phyloP scores from a whole-genome alignment of 1,284 basidiomycete genomes.

The Fomitiporia mediterranea region DNA sequence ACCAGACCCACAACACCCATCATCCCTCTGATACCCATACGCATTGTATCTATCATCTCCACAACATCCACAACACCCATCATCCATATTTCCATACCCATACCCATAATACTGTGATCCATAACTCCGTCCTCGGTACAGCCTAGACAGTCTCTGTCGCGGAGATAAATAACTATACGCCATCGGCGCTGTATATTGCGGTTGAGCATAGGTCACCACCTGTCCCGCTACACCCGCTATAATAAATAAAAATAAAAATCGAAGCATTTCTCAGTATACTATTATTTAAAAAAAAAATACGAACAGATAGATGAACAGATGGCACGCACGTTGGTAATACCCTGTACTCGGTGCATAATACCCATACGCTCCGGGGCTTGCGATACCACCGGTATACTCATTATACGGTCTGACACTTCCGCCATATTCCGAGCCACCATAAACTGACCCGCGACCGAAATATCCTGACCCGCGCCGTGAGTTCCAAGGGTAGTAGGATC shows the following conservation, averaged over 20 bases:
- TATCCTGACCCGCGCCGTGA: conserved; percentile 1
- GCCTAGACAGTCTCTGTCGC: not conserved
- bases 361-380: not conserved
- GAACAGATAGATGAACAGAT: not conserved
- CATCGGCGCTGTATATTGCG: conserved; percentile 13
- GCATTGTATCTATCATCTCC: not conserved
- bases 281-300: no score
- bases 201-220: conserved; percentile 10
- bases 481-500: conserved; percentile 5
- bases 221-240: not conserved
- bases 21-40: conserved; percentile 1
- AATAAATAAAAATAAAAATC: not conserved
- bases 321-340: conserved; percentile 15
- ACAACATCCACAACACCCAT: conserved; percentile 10
- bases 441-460: not conserved
- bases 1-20: conserved; percentile 10
- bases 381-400: not conserved
- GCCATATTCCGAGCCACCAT: conserved; percentile 4
- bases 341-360: conserved; percentile 1
- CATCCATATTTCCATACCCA: not conserved
- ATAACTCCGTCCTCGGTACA: conserved; percentile 4
- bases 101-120: not conserved
- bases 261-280: not conserved
- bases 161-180: not conserved
- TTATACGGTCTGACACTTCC: conserved; percentile 8